These are phyloP conservation scores for Tuber aestivum DNA, from an alignment of 495 filamentous ascomycete genomes.

Conservation along the genomic window DNA sequence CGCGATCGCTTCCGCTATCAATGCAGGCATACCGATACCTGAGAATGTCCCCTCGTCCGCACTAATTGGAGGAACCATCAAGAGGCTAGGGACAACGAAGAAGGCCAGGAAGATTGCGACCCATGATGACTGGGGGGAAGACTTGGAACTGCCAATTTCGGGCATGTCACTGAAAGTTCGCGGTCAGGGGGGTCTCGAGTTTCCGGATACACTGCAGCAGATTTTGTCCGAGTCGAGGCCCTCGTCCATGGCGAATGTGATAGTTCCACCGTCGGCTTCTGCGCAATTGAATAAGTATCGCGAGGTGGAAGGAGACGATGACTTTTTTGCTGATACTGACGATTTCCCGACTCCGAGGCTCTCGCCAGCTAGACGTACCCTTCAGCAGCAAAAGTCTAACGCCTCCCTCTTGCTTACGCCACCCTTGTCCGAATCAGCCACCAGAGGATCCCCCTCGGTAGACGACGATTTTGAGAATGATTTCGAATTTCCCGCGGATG, in stretches of 20 bases:
- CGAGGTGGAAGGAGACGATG: constrained; percentile 55
- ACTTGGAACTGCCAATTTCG: constrained; percentile 69
- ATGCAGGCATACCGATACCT: constrained; percentile 88
- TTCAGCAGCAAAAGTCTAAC: constrained; percentile 46
- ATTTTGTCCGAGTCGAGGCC: constrained; percentile 51
- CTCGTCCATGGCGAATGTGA: constrained; percentile 40
- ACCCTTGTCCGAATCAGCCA: constrained; percentile 44
- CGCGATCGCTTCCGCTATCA: constrained; percentile 78
- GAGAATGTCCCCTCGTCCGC: constrained; percentile 87
- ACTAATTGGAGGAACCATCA: constrained; percentile 87
- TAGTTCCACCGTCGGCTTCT: constrained; percentile 33
- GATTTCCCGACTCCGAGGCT: constrained; percentile 61
- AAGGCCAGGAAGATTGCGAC: constrained; percentile 60
- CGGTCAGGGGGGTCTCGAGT: constrained; percentile 51
- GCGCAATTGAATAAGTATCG: constrained; percentile 54
- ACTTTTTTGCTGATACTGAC: constrained; percentile 56
- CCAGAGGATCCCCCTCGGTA: constrained; percentile 40
- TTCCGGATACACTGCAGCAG: constrained; percentile 63
- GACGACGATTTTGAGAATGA: constrained; percentile 71
- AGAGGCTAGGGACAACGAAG: constrained; percentile 76
- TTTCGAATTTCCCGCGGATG: constrained; percentile 61
- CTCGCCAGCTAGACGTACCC: constrained; percentile 50
- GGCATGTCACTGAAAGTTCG: constrained; percentile 59
- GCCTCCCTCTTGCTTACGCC: constrained; percentile 48
- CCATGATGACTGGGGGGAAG: constrained; percentile 86